Percentiles rank a stretch among this genome's conserved stretches.
phyloP scores from a whole-genome alignment of 768 basidiomycete species.

The Mrakia hoshinonis region DNA sequence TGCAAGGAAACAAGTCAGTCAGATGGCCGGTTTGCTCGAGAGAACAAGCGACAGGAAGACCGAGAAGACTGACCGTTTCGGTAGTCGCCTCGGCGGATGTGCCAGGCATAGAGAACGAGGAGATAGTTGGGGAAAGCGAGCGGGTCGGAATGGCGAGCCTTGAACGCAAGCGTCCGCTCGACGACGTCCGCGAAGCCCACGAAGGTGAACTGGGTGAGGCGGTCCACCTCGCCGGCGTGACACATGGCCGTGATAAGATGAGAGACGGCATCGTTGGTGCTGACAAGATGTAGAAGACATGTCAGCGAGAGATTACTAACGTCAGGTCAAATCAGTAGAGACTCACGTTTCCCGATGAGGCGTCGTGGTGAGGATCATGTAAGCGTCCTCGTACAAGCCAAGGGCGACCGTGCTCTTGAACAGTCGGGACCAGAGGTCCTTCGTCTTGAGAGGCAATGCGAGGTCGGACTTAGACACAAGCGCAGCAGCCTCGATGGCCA shows the following conservation, averaged over 20 bases:
- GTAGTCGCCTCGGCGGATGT: conserved; percentile 76
- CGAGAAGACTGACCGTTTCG: conserved; percentile 64
- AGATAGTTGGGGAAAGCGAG: conserved; percentile 75
- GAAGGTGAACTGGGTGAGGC: conserved; percentile 73
- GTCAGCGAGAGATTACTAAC: conserved; percentile 20
- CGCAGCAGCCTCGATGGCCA: conserved; percentile 58
- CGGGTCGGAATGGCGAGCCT: conserved; percentile 87
- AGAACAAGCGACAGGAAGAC: not conserved
- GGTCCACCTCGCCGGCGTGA: conserved; percentile 70
- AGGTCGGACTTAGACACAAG: not conserved
- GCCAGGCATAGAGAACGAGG: conserved; percentile 89
- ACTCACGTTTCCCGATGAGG: conserved; percentile 73
- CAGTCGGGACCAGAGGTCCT: conserved; percentile 68
- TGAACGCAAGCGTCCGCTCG: conserved; percentile 78
- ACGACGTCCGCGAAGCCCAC: conserved; percentile 75
- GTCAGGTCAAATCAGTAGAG: conserved; percentile 17
- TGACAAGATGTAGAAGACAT: conserved; percentile 37
- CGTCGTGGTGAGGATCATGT: conserved; percentile 61
- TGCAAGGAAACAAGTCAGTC: not conserved
- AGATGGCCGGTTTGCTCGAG: not conserved
- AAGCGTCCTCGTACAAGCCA: conserved; percentile 76
- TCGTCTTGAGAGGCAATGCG: conserved; percentile 38
- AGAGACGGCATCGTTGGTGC: conserved; percentile 71
- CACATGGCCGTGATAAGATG: conserved; percentile 87
- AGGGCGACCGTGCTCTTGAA: conserved; percentile 67